Evolutionary conservation across 2,329 filamentous ascomycete species (phyloP), one percentile per base, ranked within the genome.

Genomic region (Calonectria henricotiae): DNA sequence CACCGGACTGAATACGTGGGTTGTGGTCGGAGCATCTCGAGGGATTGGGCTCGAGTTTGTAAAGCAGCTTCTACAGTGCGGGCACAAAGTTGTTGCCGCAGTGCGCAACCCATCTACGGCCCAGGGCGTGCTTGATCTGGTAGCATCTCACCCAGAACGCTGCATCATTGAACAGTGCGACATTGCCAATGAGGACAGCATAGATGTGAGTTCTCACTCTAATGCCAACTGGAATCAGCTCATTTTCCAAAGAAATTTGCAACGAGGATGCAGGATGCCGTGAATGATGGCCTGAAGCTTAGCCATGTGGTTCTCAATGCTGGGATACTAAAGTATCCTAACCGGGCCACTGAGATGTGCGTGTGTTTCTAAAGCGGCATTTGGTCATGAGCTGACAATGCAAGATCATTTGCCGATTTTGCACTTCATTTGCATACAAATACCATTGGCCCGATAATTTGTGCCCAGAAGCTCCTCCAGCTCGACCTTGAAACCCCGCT

Each of bases 391-490:
- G 27, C 27, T 46, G 20, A 46, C 2, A n/a, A 2, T n/a, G 7
- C 43, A n/a, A 46, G 43, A 23, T 46, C 43, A 4, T 54, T 23
- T n/a, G 47, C n/a, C n/a, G 55, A 70, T 35, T 70, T 70, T 55
- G 68, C 68, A 46, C 68, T 70, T 17, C 68, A 70, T n/a, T 43
- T 70, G 12, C 68, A 67, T 25, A 70, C 68, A 17, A 70, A 70
- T 25, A 70, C 68, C 25, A 66, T 70, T 47, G 68, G 68, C 3
- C 68, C 68, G 6, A 63, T 70, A 54, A 70, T 70, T 23, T 70
- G 68, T 44, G 68, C 68, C 17, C 68, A 70, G 30, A 67, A 70
- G 63, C 51, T 70, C 15, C 27, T 70, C 37, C 54, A 70, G 27
- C 35, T 70, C 15, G 35, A 39, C 30, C 32, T 41, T 32, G 63